Evolutionary conservation across 108 stramenopile species (phyloP).

Genomic region (Schizochytrium sp.): DNA sequence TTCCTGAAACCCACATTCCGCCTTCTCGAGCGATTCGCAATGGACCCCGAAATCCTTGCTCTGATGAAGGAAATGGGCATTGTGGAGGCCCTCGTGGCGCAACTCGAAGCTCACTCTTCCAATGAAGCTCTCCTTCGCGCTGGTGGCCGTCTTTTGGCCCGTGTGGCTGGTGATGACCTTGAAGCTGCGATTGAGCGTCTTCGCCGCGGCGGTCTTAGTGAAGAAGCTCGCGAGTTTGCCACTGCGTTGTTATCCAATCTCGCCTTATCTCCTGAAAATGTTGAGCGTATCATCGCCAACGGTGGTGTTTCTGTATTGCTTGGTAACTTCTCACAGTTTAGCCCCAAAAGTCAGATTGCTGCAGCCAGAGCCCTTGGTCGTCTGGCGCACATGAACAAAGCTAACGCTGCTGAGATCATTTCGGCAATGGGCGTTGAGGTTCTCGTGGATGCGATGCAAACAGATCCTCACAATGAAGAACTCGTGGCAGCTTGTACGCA

Average conservation of each 20-base stretch:
- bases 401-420: slow-evolving; percentile 50
- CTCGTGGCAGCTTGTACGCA: slow-evolving; percentile 43
- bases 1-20: slow-evolving; percentile 63
- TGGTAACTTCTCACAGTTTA: not conserved
- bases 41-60: not conserved
- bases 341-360: slow-evolving; percentile 37
- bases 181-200: slow-evolving; percentile 44
- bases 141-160: slow-evolving; percentile 62
- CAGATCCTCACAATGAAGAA: slow-evolving; percentile 31
- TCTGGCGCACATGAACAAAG: slow-evolving; percentile 23
- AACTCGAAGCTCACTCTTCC: slow-evolving; percentile 57
- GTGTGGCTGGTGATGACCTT: slow-evolving; percentile 56
- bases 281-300: slow-evolving; percentile 41
- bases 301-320: slow-evolving; percentile 59
- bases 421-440: slow-evolving; percentile 14
- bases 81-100: slow-evolving; percentile 52
- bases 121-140: slow-evolving; percentile 47
- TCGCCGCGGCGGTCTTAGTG: not conserved
- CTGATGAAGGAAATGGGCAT: slow-evolving; percentile 12
- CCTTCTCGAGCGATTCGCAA: slow-evolving; percentile 60
- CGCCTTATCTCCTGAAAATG: slow-evolving; percentile 54
- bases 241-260: slow-evolving; percentile 61
- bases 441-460: slow-evolving; percentile 49
- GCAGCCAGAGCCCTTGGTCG: slow-evolving; percentile 60
- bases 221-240: slow-evolving; percentile 61